Conservation (phyloP, 495 filamentous ascomycete species). For the Podospora conica region DNA sequence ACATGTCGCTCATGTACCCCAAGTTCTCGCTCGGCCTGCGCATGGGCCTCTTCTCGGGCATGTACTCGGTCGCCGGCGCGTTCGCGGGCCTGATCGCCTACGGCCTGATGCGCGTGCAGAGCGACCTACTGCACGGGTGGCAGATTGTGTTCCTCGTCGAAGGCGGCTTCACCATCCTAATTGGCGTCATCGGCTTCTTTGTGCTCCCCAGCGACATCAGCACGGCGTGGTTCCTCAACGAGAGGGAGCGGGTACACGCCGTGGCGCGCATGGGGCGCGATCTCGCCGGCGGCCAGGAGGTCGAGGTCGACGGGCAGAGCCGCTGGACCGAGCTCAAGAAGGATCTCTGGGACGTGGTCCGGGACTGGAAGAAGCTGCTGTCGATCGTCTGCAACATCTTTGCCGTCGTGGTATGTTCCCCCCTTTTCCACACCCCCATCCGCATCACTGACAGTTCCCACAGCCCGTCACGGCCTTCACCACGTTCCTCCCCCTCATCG, state of each 20-base stretch:
- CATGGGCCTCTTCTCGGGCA: slow-evolving; percentile 52
- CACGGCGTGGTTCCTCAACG: slow-evolving; percentile 25
- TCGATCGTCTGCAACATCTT: slow-evolving; percentile 20
- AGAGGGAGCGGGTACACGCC: slow-evolving; percentile 22
- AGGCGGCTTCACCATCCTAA: slow-evolving; percentile 39
- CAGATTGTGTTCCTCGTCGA: slow-evolving; percentile 52
- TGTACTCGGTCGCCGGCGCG: slow-evolving; percentile 51
- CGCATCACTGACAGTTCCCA: background rate
- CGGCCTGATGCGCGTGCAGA: slow-evolving; percentile 48
- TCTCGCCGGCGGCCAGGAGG: slow-evolving; percentile 31
- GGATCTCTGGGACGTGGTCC: slow-evolving; percentile 15
- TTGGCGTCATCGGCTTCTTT: slow-evolving; percentile 54
- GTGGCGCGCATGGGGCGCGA: slow-evolving; percentile 36
- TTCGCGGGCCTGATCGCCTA: slow-evolving; percentile 54
- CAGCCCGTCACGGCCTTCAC: slow-evolving; percentile 28
- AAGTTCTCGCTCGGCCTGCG: slow-evolving; percentile 55
- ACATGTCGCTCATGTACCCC: slow-evolving; percentile 54
- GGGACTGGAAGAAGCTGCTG: slow-evolving; percentile 22
- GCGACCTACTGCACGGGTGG: slow-evolving; percentile 43
- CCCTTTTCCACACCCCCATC: background rate
- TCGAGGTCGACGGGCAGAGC: slow-evolving; percentile 6
- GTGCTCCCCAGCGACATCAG: slow-evolving; percentile 46
- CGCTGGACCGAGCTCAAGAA: slow-evolving; percentile 10
- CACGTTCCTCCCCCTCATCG: slow-evolving; percentile 30
- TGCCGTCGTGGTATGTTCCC: slow-evolving; percentile 16